Evolutionary conservation across 345 rosid genomes (phyloP).

Genomic region (Rhodamnia rubescens): DNA sequence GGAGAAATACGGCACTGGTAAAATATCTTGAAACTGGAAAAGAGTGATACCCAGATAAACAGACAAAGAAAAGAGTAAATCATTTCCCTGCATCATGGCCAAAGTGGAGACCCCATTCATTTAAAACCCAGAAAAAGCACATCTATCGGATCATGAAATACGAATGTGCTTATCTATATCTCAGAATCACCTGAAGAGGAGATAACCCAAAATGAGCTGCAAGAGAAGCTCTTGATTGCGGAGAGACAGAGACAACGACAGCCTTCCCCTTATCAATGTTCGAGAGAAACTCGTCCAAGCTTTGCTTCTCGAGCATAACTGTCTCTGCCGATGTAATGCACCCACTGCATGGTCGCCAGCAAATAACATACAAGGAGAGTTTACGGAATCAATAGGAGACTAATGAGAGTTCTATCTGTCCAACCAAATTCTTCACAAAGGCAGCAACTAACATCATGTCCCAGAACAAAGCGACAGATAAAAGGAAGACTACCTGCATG

Average conservation of each 20-base stretch:
- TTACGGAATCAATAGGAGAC: neutral
- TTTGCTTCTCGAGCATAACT: slow-evolving; percentile 95
- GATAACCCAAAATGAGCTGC: slow-evolving; percentile 64
- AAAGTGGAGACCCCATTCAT: neutral
- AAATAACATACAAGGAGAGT: neutral
- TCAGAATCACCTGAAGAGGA: slow-evolving; percentile 40
- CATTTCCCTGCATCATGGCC: neutral
- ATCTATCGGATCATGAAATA: neutral
- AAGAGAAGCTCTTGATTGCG: slow-evolving; percentile 84
- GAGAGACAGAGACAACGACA: slow-evolving; percentile 65
- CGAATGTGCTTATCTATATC: neutral
- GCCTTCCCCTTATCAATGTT: slow-evolving; percentile 48
- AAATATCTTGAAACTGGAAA: neutral
- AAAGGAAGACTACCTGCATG: slow-evolving; percentile 58
- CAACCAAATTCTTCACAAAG: neutral
- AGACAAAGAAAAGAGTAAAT: neutral
- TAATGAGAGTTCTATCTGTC: neutral
- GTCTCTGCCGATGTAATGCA: slow-evolving; percentile 95
- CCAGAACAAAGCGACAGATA: neutral
- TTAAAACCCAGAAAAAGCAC: neutral
- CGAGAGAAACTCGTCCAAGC: slow-evolving; percentile 76
- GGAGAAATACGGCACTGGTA: neutral
- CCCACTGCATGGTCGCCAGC: slow-evolving; percentile 41
- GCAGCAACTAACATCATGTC: neutral
- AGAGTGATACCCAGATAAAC: neutral